Percentiles rank a stretch among this genome's conserved stretches.
phyloP scores from a whole-genome alignment of 2,329 filamentous ascomycete genomes.

The Aspergillus chevalieri region DNA sequence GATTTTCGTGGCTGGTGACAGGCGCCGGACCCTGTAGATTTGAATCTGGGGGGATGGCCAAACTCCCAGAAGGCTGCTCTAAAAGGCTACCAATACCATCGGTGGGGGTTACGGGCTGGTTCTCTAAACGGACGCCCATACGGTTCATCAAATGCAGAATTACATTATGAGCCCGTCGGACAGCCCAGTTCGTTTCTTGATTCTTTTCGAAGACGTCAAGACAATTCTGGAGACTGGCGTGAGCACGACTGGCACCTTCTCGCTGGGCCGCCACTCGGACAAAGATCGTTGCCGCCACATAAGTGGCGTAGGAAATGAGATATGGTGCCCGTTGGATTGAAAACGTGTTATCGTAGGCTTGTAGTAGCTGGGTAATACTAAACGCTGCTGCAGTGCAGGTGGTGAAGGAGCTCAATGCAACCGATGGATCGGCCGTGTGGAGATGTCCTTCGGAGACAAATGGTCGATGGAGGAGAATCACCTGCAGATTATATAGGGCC shows the following conservation, averaged over 20 bases:
- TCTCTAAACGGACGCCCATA: conserved; percentile 28
- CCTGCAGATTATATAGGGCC: conserved; percentile 46
- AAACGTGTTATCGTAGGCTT: conserved; percentile 42
- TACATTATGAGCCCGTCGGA: conserved; percentile 42
- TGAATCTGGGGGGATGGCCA: too few relatives aligned
- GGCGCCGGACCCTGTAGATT: not conserved
- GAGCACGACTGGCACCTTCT: conserved; percentile 34
- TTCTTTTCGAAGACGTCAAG: conserved; percentile 45
- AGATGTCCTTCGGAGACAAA: conserved; percentile 42
- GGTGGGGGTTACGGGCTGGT: too few relatives aligned
- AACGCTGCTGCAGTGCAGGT: conserved; percentile 44
- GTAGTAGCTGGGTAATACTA: conserved; percentile 40
- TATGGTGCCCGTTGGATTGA: conserved; percentile 47
- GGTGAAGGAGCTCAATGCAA: conserved; percentile 40
- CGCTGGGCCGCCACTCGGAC: conserved; percentile 47
- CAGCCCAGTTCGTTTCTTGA: conserved; percentile 47
- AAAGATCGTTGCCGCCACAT: conserved; percentile 50
- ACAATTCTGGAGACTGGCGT: conserved; percentile 39
- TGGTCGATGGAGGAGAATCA: conserved; percentile 50
- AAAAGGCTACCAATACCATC: too few relatives aligned
- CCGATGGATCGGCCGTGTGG: conserved; percentile 34
- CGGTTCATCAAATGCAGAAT: conserved; percentile 44
- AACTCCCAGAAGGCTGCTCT: too few relatives aligned
- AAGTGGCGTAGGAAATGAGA: conserved; percentile 49
- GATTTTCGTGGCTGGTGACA: conserved; percentile 3